A percentile compares a stretch with the other conserved stretches of the same genome.
Conservation (phyloP, 129 eudicot genomes). For the Flaveria trinervia region DNA sequence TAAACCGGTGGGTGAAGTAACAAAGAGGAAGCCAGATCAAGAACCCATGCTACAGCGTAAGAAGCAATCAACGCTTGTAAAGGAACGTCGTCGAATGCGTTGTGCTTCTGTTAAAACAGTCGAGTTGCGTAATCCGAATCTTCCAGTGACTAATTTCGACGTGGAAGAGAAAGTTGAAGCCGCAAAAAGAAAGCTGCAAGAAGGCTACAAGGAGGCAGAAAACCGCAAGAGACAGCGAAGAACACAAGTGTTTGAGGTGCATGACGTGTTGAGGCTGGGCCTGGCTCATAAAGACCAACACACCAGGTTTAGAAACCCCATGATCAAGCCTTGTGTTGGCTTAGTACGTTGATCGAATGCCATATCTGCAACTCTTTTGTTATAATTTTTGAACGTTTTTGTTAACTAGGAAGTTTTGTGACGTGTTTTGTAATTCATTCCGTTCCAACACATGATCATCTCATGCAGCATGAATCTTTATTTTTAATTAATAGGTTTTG, state of each 20-base stretch:
- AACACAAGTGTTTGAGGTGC: slow-evolving; percentile 11
- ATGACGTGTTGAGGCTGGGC: neutral
- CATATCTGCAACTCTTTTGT: no score
- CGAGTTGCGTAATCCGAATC: neutral
- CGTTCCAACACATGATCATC: no score
- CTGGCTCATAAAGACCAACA: neutral
- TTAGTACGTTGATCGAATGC: neutral
- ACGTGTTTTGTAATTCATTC: no score
- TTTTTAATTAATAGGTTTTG: no score
- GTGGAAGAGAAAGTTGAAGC: slow-evolving; percentile 1
- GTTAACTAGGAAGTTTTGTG: no score
- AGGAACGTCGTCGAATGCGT: neutral
- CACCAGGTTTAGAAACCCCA: neutral
- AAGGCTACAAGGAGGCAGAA: neutral
- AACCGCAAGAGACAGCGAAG: neutral
- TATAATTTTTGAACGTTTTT: no score
- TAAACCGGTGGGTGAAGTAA: no score
- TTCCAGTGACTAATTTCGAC: neutral
- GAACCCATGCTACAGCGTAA: no score
- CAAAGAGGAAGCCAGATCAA: neutral
- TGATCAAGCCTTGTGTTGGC: neutral
- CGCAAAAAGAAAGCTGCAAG: slow-evolving; percentile 8
- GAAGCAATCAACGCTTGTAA: neutral
- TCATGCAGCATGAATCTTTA: no score
- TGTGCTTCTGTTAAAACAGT: neutral